A percentile compares a stretch with the other conserved stretches of the same genome.
phyloP scores from a whole-genome alignment of 352 stramenopile genomes.

The Pseudoperonospora humuli region DNA sequence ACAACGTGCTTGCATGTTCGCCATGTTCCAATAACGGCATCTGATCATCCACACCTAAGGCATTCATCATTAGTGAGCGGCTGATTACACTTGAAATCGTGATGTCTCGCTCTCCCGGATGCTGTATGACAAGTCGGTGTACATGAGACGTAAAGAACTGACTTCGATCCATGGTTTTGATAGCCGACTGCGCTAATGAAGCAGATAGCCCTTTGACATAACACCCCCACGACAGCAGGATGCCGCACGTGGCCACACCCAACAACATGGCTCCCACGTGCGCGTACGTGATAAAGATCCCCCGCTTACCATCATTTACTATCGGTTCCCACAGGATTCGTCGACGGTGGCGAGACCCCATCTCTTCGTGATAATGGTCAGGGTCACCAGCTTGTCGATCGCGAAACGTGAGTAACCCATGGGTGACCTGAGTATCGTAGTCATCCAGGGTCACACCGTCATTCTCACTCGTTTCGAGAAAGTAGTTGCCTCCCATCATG shows the following conservation, averaged over 20 bases:
- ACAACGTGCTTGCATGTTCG: conserved; percentile 20
- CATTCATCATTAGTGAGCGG: conserved; percentile 46
- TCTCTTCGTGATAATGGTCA: conserved; percentile 23
- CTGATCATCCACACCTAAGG: conserved; percentile 22
- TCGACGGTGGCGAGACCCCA: conserved; percentile 14
- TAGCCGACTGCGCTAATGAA: conserved; percentile 52
- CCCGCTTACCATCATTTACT: conserved; percentile 59
- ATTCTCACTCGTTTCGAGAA: conserved; percentile 39
- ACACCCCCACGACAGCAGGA: conserved; percentile 63
- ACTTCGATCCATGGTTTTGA: conserved; percentile 51
- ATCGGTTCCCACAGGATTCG: conserved; percentile 65
- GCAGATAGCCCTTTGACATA: conserved; percentile 68
- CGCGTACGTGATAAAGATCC: conserved; percentile 79
- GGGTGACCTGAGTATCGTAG: conserved; percentile 1
- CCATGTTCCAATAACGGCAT: conserved; percentile 45
- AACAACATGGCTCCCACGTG: conserved; percentile 58
- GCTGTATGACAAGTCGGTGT: conserved; percentile 62
- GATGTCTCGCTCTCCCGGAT: conserved; percentile 56
- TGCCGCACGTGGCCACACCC: conserved; percentile 28
- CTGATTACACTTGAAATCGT: conserved; percentile 74
- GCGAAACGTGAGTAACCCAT: conserved; percentile 22
- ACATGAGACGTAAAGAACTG: conserved; percentile 62
- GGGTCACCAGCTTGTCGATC: conserved; percentile 10
- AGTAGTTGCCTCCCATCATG: conserved; percentile 51
- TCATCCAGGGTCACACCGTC: conserved; percentile 17